Evolutionary conservation across 2,329 filamentous ascomycete genomes (phyloP).

Genomic region (Neopestalotiopsis sp.): DNA sequence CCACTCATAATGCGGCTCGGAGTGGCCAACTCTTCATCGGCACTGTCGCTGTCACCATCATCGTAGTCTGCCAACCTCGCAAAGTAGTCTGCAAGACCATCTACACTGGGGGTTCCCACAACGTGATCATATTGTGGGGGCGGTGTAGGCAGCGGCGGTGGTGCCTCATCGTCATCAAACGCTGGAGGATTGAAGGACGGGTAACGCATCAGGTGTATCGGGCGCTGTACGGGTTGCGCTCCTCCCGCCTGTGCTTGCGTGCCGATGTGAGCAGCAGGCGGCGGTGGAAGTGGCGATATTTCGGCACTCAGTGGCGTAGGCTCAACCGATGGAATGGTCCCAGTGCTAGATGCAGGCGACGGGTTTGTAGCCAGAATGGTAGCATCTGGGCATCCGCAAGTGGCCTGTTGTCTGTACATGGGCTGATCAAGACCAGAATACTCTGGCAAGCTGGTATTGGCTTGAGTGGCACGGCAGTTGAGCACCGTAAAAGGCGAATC

Average conservation of each 20-base stretch:
- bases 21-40: conserved; percentile 30
- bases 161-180: conserved; percentile 81
- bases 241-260: conserved; percentile 34
- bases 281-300: conserved; percentile 44
- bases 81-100: conserved; percentile 86
- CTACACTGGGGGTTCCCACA: conserved; percentile 69
- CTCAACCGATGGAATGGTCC: conserved; percentile 49
- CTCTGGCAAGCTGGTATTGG: conserved; percentile 83
- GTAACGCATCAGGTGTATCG: conserved; percentile 82
- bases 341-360: conserved; percentile 69
- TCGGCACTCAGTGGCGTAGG: conserved; percentile 28
- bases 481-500: conserved; percentile 94
- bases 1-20: conserved; percentile 53
- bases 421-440: conserved; percentile 66
- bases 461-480: conserved; percentile 89
- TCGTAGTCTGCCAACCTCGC: conserved; percentile 77
- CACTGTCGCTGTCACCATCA: conserved; percentile 42
- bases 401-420: conserved; percentile 50
- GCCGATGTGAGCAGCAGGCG: conserved; percentile 61
- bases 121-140: conserved; percentile 85
- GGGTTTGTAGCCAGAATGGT: conserved; percentile 56
- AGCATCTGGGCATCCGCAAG: conserved; percentile 61
- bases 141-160: conserved; percentile 72
- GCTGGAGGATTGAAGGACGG: conserved; percentile 89
- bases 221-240: conserved; percentile 43